A percentile compares a stretch with the other conserved stretches of the same genome.
phyloP scores from a whole-genome alignment of 2,329 filamentous ascomycete species.

The Aaosphaeria pasadenensis region DNA sequence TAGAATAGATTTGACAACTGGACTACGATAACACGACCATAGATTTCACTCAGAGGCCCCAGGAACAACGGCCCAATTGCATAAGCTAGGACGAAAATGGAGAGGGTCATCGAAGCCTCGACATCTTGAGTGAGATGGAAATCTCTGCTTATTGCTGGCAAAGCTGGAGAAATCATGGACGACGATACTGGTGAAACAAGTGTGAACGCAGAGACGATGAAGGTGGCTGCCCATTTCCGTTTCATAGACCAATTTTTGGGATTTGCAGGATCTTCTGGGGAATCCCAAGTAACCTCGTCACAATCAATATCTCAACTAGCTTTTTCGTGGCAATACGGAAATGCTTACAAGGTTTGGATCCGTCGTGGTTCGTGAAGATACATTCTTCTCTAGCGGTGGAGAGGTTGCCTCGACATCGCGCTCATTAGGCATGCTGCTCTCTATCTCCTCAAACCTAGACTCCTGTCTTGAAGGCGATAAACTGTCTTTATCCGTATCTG shows the following conservation, averaged over 20 bases:
- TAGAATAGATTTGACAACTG: conserved; percentile 39
- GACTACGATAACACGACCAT: conserved; percentile 36
- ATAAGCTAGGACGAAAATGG: conserved; percentile 40
- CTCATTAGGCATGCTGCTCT: conserved; percentile 26
- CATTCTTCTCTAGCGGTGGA: conserved; percentile 22
- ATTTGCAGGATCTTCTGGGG: conserved; percentile 44
- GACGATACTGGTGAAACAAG: conserved; percentile 40
- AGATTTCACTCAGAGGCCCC: conserved; percentile 37
- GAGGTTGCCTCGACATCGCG: conserved; percentile 25
- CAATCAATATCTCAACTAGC: conserved; percentile 4
- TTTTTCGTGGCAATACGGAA: background rate
- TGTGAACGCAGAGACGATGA: conserved; percentile 42
- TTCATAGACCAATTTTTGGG: conserved; percentile 47
- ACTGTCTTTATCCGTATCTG: too few relatives aligned
- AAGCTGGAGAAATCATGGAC: conserved; percentile 39
- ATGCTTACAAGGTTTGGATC: conserved; percentile 26
- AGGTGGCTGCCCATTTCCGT: conserved; percentile 44
- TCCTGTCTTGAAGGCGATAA: too few relatives aligned
- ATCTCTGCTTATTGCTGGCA: conserved; percentile 28
- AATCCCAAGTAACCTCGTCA: conserved; percentile 44
- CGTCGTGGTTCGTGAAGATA: conserved; percentile 18
- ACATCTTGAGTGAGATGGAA: conserved; percentile 32
- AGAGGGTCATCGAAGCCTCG: conserved; percentile 32
- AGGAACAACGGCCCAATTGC: conserved; percentile 39
- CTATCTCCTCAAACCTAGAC: conserved; percentile 13